Evolutionary conservation across 2,329 filamentous ascomycete species (phyloP).

Genomic region (Aspergillus texensis): DNA sequence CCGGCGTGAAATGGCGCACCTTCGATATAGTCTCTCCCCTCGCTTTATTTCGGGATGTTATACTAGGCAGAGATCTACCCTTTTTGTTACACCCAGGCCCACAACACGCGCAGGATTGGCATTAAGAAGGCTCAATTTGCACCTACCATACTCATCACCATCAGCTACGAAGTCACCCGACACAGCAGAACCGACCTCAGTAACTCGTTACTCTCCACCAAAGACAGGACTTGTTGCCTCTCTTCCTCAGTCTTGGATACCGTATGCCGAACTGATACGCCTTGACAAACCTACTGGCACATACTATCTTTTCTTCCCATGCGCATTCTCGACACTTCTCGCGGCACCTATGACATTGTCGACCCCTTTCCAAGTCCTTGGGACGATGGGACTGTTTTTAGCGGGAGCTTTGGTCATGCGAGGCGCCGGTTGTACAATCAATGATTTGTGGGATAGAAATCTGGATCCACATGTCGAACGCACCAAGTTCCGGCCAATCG

Average conservation of each 20-base stretch:
- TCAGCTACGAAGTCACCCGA: background rate
- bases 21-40: background rate
- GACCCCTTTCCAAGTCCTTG: slow-evolving; percentile 39
- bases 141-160: background rate
- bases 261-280: slow-evolving; percentile 58
- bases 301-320: slow-evolving; percentile 58
- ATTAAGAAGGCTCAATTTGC: background rate
- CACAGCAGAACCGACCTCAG: slow-evolving; percentile 17
- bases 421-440: slow-evolving; percentile 57
- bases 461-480: slow-evolving; percentile 56
- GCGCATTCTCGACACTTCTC: slow-evolving; percentile 51
- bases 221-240: slow-evolving; percentile 49
- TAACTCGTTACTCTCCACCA: slow-evolving; percentile 47
- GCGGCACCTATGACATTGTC: slow-evolving; percentile 43
- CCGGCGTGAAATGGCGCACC: background rate
- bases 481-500: slow-evolving; percentile 55
- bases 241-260: slow-evolving; percentile 55
- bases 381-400: slow-evolving; percentile 44
- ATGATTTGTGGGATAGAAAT: slow-evolving; percentile 59
- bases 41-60: background rate
- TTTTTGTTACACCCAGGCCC: background rate
- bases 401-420: slow-evolving; percentile 53
- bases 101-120: background rate
- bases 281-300: slow-evolving; percentile 56
- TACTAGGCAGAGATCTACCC: background rate